phyloP scores from a whole-genome alignment of 2,329 filamentous ascomycete species.

The Talaromyces sp. region DNA sequence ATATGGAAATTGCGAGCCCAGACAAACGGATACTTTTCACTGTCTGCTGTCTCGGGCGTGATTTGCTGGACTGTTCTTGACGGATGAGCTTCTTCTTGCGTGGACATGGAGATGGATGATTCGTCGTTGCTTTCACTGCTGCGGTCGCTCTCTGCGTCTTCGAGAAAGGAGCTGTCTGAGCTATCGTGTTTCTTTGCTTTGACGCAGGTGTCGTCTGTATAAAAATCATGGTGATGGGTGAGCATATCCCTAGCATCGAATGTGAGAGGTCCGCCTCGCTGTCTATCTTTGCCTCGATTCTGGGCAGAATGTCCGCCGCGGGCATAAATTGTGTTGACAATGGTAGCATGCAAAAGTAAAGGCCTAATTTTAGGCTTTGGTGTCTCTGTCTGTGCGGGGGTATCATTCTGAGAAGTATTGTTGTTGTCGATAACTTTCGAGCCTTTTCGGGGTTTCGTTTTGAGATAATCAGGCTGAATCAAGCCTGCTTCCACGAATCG shows the following conservation, averaged over 20 bases:
- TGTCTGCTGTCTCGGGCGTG: constrained; percentile 15
- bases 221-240: constrained; percentile 30
- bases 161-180: background rate
- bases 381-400: background rate
- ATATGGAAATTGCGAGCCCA: constrained; percentile 68
- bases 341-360: constrained; percentile 75
- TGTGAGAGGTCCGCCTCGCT: constrained; percentile 40
- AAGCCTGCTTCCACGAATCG: constrained; percentile 42
- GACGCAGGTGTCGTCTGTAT: constrained; percentile 22
- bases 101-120: background rate
- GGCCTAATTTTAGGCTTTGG: constrained; percentile 43
- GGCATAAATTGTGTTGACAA: constrained; percentile 79
- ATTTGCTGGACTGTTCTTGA: constrained; percentile 4
- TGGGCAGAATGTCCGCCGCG: constrained; percentile 9
- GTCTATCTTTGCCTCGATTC: constrained; percentile 10
- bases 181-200: constrained; percentile 13
- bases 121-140: constrained; percentile 7
- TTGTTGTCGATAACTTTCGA: background rate
- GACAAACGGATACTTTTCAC: constrained; percentile 40
- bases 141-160: background rate
- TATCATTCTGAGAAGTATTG: background rate
- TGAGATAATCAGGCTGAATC: constrained; percentile 27
- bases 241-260: constrained; percentile 34
- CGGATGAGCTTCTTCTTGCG: constrained; percentile 11
- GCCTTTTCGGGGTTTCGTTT: constrained; percentile 4